These are phyloP conservation scores for Ganoderma leucocontextum DNA, from an alignment of 1,284 basidiomycete genomes.

Conservation along the genomic window DNA sequence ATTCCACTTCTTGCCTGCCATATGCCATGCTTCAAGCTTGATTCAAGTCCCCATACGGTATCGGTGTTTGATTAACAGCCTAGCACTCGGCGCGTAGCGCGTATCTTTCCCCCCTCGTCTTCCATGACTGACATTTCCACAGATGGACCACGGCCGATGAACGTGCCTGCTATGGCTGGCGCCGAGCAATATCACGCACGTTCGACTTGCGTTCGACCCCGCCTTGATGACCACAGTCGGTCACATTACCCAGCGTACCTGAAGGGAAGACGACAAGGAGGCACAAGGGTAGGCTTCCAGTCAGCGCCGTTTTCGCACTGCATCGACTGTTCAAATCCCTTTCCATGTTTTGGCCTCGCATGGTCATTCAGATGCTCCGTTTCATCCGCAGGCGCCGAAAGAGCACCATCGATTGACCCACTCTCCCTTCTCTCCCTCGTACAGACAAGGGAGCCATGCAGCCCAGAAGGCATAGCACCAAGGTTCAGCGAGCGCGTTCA, in stretches of 20 bases:
- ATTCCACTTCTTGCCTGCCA: background rate
- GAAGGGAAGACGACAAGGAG: background rate
- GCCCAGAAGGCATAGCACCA: conserved; percentile 10
- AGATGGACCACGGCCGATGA: background rate
- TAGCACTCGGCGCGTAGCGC: background rate
- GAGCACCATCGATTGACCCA: background rate
- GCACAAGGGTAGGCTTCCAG: background rate
- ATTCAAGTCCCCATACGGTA: no score
- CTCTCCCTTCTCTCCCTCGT: background rate
- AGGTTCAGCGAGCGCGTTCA: conserved; percentile 8
- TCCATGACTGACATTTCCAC: background rate
- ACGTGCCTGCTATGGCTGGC: background rate
- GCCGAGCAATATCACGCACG: conserved; percentile 1
- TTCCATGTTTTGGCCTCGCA: background rate
- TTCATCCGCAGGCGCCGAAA: background rate
- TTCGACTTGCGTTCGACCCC: conserved; percentile 9
- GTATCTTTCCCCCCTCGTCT: background rate
- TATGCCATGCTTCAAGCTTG: background rate
- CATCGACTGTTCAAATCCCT: background rate
- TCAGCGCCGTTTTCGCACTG: conserved; percentile 1
- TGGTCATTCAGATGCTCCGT: background rate
- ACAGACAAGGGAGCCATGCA: background rate
- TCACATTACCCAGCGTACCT: conserved; percentile 1
- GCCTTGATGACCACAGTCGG: background rate
- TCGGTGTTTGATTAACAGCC: background rate